Percentiles rank a stretch among this genome's conserved stretches.
Conservation (phyloP, 768 basidiomycete species). For the Leccinum aurantiacum region DNA sequence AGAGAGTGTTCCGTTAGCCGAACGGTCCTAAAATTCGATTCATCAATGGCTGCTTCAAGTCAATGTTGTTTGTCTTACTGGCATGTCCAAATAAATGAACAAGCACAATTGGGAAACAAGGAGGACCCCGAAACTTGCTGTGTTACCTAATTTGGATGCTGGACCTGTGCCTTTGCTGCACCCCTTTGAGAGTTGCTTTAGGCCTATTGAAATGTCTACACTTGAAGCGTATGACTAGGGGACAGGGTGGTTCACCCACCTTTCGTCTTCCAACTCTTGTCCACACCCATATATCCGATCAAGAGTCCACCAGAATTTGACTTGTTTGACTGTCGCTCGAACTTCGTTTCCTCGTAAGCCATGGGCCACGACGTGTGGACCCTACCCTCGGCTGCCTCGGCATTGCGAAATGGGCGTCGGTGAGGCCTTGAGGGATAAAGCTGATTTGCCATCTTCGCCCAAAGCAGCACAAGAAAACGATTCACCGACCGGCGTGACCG, state of each 20-base stretch:
- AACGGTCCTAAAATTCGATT: not conserved
- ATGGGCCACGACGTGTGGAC: constrained; percentile 11
- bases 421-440: constrained; percentile 17
- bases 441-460: constrained; percentile 31
- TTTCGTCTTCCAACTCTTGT: not conserved
- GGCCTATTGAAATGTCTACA: not conserved
- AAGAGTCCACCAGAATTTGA: not conserved
- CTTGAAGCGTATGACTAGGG: too few relatives aligned
- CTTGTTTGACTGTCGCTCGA: not conserved
- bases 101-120: constrained; percentile 9
- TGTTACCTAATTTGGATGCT: not conserved
- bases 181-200: not conserved
- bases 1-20: constrained; percentile 5
- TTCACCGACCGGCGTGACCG: constrained; percentile 8
- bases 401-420: constrained; percentile 23
- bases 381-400: constrained; percentile 32
- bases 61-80: constrained; percentile 22
- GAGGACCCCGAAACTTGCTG: constrained; percentile 14
- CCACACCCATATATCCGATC: constrained; percentile 2
- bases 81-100: constrained; percentile 16
- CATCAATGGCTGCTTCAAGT: constrained; percentile 1
- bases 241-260: not conserved
- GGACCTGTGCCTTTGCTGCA: too few relatives aligned
- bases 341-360: not conserved
- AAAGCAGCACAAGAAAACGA: constrained; percentile 15